phyloP scores from a whole-genome alignment of 768 basidiomycete genomes.

The Mycena belliarum region DNA sequence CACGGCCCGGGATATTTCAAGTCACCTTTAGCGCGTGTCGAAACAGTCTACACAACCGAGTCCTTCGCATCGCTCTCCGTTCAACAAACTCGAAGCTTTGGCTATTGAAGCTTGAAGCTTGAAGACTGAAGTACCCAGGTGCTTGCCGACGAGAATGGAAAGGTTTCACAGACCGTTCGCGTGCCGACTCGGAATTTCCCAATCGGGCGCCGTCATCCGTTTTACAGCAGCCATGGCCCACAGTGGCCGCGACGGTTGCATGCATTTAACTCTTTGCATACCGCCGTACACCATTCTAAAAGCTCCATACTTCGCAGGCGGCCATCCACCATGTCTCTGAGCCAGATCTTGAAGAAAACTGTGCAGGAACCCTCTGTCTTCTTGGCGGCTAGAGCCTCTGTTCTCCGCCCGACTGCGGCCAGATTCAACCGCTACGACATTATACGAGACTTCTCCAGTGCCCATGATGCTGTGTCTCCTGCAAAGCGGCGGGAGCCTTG shows the following conservation, averaged over 20 bases:
- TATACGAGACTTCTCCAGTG: conserved; percentile 60
- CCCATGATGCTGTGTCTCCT: conserved; percentile 25
- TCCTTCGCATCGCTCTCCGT: too few species aligned
- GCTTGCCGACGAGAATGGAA: too few species aligned
- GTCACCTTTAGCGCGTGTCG: too few species aligned
- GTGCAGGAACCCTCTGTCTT: neutral
- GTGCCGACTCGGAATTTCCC: neutral
- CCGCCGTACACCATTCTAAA: neutral
- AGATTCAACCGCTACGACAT: conserved; percentile 56
- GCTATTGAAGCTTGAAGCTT: too few species aligned
- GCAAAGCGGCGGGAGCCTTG: conserved; percentile 13
- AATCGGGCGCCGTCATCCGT: neutral
- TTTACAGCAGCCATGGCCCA: too few species aligned
- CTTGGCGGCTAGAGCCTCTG: neutral
- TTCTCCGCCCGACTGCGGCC: conserved; percentile 23
- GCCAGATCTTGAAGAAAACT: conserved; percentile 3
- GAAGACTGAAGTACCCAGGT: too few species aligned
- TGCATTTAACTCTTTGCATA: neutral
- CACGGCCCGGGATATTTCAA: too few species aligned
- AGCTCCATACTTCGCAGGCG: neutral
- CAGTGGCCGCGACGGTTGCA: conserved; percentile 4
- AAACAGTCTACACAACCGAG: too few species aligned
- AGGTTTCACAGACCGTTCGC: neutral
- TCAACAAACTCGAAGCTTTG: too few species aligned
- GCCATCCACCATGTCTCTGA: conserved; percentile 5